Evolutionary conservation across 2,329 filamentous ascomycete species (phyloP), one percentile per base, ranked within the genome.

Genomic region (Clonostachys solani): DNA sequence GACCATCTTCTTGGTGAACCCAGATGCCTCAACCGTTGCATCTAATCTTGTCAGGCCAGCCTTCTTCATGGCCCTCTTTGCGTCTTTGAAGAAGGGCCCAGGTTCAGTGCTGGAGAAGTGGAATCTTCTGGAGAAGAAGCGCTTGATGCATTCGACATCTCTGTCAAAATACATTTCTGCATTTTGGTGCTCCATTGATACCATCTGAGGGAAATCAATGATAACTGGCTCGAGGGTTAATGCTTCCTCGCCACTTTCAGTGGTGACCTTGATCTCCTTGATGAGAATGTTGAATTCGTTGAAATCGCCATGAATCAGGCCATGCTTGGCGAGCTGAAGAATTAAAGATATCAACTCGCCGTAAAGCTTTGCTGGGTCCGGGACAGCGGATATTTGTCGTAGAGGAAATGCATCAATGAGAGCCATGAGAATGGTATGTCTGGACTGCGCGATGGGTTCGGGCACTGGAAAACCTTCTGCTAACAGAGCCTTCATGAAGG

Each of bases 271-370:
- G 5, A 41, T 72, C 64, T 97, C 92, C 62, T 94, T 90, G 63
- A 99, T 84, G 34, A 99, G 74, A 53, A 99, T 92, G 65, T 99
- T 99, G 77, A 99, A 99, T 67, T 99, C 95, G 72, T 99, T 99
- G 73, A 95, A 99, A 64, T 99, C 94, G 52, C 94, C 94, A 63
- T 99, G 94, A 51, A 99, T 99, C 43, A 99, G 73, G 7, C 94
- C 94, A 56, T 92, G 84, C 51, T 83, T 83, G 6, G 94, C 92
- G 38, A 99, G 76, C 29, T 84, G 81, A 40, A 99, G 73, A 47
- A 99, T 90, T 56, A 96, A 80, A 40, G 83, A 78, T 60, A 99
- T 95, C 34, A 99, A 74, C 50, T 97, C 90, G n/a, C 84, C 85
- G 63, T 99, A 99, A 6, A 99, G 76, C n/a, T 72, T 72, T 4